These are phyloP conservation scores for Xylariaceae sp. DNA, from an alignment of 2,329 filamentous ascomycete genomes.

Conservation along the genomic window DNA sequence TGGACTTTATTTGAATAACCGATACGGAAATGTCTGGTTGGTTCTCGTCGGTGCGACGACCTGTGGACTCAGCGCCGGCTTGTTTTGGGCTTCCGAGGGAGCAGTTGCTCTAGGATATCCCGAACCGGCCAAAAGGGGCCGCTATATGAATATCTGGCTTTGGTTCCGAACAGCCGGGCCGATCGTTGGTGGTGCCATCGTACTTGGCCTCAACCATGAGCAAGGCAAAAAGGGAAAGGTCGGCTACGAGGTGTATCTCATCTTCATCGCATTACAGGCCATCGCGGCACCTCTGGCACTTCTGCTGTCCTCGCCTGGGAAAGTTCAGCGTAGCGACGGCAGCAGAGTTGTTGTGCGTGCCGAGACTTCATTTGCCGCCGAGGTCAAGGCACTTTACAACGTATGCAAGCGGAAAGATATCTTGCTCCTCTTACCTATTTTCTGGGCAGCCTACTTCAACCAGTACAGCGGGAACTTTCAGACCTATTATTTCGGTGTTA, in stretches of 20 bases:
- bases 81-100: slow-evolving; percentile 75
- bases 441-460: slow-evolving; percentile 61
- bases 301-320: slow-evolving; percentile 55
- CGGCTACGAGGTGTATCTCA: slow-evolving; percentile 62
- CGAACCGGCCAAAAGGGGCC: slow-evolving; percentile 63
- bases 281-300: slow-evolving; percentile 60
- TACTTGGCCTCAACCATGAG: slow-evolving; percentile 61
- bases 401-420: slow-evolving; percentile 65
- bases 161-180: slow-evolving; percentile 49
- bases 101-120: slow-evolving; percentile 70
- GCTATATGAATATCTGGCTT: slow-evolving; percentile 66
- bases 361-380: slow-evolving; percentile 52
- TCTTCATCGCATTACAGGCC: slow-evolving; percentile 69
- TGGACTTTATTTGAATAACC: slow-evolving; percentile 37
- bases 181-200: slow-evolving; percentile 68
- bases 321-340: slow-evolving; percentile 65
- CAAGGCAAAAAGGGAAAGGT: slow-evolving; percentile 52
- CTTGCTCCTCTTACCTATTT: slow-evolving; percentile 67
- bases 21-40: slow-evolving; percentile 58
- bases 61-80: slow-evolving; percentile 65
- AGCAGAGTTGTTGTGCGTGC: slow-evolving; percentile 59
- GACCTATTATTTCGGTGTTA: slow-evolving; percentile 65
- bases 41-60: slow-evolving; percentile 64
- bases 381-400: slow-evolving; percentile 60
- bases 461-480: slow-evolving; percentile 45